These are phyloP conservation scores for Cladorrhinum sp. DNA, from an alignment of 2,329 filamentous ascomycete genomes.

Conservation along the genomic window DNA sequence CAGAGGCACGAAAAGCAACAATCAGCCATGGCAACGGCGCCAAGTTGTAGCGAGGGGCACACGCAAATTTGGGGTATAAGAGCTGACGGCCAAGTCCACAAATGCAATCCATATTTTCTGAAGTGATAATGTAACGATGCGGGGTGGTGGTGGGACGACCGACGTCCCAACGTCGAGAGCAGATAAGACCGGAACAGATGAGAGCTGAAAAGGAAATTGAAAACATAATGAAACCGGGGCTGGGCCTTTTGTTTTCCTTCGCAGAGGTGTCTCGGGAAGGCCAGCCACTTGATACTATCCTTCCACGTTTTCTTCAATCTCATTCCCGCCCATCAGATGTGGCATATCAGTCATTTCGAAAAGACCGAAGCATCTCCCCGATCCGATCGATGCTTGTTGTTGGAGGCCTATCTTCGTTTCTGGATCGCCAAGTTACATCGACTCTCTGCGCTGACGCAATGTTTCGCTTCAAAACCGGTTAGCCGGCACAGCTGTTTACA, in stretches of 20 bases:
- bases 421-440: not conserved
- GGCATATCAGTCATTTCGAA: not conserved
- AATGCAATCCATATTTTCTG: not conserved
- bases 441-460: not conserved
- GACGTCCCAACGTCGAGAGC: not conserved
- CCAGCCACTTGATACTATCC: not conserved
- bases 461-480: constrained; percentile 6
- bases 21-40: not conserved
- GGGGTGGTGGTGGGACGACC: not conserved
- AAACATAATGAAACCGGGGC: not conserved
- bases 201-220: not conserved
- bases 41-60: not conserved
- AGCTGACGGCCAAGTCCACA: not conserved
- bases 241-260: no score
- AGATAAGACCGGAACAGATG: not conserved
- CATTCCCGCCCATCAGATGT: not conserved
- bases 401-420: not conserved
- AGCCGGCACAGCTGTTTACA: constrained; percentile 12
- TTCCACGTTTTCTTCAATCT: not conserved
- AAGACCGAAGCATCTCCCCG: not conserved
- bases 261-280: not conserved
- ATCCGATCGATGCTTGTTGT: not conserved
- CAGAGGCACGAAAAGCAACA: not conserved
- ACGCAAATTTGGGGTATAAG: not conserved
- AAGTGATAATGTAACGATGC: not conserved